Percentiles rank a stretch among this genome's conserved stretches.
These are phyloP conservation scores for Ilyonectria sp. DNA, from an alignment of 2,329 filamentous ascomycete genomes.

Conservation along the genomic window DNA sequence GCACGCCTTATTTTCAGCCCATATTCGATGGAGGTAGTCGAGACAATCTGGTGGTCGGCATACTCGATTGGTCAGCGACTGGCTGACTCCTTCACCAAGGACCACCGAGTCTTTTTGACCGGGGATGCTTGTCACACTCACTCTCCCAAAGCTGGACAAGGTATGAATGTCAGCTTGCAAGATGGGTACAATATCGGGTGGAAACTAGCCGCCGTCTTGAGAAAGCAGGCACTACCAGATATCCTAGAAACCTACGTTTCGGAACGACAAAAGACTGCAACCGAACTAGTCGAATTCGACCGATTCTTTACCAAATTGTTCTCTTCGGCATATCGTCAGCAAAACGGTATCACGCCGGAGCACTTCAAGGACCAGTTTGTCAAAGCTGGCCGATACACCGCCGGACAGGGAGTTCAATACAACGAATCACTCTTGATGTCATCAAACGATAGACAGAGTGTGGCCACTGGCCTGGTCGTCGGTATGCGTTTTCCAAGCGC, in stretches of 20 bases:
- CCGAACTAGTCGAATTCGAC: slow-evolving; percentile 75
- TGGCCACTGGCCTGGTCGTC: slow-evolving; percentile 18
- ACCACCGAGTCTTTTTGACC: slow-evolving; percentile 75
- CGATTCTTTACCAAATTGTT: slow-evolving; percentile 33
- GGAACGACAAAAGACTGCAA: slow-evolving; percentile 70
- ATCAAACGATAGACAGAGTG: background rate
- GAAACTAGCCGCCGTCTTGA: slow-evolving; percentile 63
- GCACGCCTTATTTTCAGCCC: slow-evolving; percentile 68
- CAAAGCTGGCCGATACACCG: slow-evolving; percentile 38
- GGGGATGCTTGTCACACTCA: slow-evolving; percentile 75
- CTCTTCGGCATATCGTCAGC: slow-evolving; percentile 23
- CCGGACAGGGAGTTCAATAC: slow-evolving; percentile 33
- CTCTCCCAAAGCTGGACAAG: slow-evolving; percentile 74
- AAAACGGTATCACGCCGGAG: slow-evolving; percentile 28
- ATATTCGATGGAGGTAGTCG: slow-evolving; percentile 64
- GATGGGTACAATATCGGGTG: slow-evolving; percentile 72
- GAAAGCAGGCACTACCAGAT: slow-evolving; percentile 52
- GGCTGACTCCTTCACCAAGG: slow-evolving; percentile 67
- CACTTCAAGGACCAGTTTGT: slow-evolving; percentile 31
- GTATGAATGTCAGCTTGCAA: slow-evolving; percentile 80
- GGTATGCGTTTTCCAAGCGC: slow-evolving; percentile 44
- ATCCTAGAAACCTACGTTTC: slow-evolving; percentile 63
- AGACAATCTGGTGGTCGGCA: slow-evolving; percentile 75
- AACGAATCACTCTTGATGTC: slow-evolving; percentile 28
- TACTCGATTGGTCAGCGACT: slow-evolving; percentile 77